These are phyloP conservation scores for Fusarium newnesense DNA, from an alignment of 2,329 filamentous ascomycete genomes.

Conservation along the genomic window DNA sequence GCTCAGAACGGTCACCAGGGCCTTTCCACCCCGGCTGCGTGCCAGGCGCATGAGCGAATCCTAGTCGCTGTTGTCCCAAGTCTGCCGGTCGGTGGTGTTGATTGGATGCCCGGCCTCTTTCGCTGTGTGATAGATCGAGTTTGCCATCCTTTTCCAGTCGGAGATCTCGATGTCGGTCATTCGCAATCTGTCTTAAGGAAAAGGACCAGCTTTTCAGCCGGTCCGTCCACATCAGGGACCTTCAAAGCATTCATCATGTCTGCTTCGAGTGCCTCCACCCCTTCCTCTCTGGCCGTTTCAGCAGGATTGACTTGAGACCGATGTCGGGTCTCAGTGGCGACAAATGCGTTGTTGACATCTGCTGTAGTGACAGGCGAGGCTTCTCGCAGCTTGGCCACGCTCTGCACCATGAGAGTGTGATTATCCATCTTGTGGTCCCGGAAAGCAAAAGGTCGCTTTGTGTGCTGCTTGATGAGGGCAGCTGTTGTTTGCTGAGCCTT, in stretches of 20 bases:
- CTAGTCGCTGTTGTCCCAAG: no score
- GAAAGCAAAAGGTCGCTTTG: not conserved
- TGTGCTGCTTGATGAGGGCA: not conserved
- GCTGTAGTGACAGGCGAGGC: not conserved
- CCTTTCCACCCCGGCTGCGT: no score
- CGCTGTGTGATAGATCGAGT: not conserved
- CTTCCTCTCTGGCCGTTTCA: accelerated
- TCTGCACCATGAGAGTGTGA: accelerated
- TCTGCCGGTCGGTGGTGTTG: no score
- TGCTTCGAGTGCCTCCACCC: no score
- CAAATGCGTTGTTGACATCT: accelerated
- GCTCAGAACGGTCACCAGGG: no score
- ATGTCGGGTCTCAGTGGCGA: not conserved
- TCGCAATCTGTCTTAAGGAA: not conserved
- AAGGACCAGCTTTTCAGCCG: not conserved
- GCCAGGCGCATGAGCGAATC: no score
- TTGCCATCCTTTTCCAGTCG: not conserved
- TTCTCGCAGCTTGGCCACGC: not conserved
- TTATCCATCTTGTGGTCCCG: not conserved
- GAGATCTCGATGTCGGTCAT: not conserved
- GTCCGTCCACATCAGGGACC: accelerated
- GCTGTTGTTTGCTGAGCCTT: not conserved
- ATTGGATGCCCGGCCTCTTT: not conserved
- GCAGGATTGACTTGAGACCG: not conserved
- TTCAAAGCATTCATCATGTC: no score